phyloP scores from a whole-genome alignment of 768 basidiomycete species.

The Imleria badia region DNA sequence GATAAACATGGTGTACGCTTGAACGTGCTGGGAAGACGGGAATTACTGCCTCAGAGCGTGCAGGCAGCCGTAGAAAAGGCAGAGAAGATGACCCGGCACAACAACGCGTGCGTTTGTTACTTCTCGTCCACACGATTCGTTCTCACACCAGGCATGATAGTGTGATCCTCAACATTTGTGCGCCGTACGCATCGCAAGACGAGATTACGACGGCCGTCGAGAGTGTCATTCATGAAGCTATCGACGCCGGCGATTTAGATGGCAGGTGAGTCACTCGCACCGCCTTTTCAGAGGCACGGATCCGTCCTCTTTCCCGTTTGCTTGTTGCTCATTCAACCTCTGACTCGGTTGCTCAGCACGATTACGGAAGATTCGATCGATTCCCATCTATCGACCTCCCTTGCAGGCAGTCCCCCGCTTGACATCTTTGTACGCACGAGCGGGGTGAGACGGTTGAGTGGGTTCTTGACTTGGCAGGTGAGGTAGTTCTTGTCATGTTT shows the following conservation, averaged over 20 bases:
- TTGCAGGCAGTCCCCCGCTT: constrained; percentile 70
- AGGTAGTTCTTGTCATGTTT: background rate
- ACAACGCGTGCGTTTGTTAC: constrained; percentile 52
- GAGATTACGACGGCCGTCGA: constrained; percentile 83
- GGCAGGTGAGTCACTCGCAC: constrained; percentile 21
- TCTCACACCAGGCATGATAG: constrained; percentile 39
- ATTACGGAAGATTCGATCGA: constrained; percentile 73
- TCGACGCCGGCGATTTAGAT: constrained; percentile 33
- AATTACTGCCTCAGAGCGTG: constrained; percentile 78
- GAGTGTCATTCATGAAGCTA: constrained; percentile 31
- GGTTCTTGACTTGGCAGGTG: constrained; percentile 96
- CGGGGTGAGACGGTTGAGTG: constrained; percentile 62
- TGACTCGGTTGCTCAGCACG: constrained; percentile 27
- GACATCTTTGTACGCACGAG: constrained; percentile 92
- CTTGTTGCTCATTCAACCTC: background rate
- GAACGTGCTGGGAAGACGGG: constrained; percentile 73
- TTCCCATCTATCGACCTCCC: constrained; percentile 61
- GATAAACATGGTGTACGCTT: constrained; percentile 82
- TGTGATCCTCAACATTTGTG: constrained; percentile 87
- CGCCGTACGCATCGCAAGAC: constrained; percentile 89
- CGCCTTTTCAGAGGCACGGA: no score
- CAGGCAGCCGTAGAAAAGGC: constrained; percentile 67
- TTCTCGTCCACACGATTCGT: background rate
- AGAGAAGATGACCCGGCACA: constrained; percentile 72
- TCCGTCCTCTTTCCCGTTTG: no score